These are phyloP conservation scores for Parachaetomium inaequale DNA, from an alignment of 495 filamentous ascomycete species.

Conservation along the genomic window DNA sequence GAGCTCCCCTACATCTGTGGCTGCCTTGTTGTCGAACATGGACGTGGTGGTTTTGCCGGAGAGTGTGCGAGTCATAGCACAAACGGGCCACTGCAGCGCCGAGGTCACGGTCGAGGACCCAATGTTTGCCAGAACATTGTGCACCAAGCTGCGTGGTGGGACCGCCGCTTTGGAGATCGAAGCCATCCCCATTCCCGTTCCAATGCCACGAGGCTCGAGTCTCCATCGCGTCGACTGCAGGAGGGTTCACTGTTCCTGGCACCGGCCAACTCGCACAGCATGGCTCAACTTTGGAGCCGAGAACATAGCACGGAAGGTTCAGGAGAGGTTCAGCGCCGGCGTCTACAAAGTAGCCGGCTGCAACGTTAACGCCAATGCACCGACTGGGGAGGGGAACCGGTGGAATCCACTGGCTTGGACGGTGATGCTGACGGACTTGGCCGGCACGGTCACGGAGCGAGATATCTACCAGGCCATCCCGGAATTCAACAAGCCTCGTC, in stretches of 20 bases:
- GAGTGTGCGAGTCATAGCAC: constrained; percentile 12
- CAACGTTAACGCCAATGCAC: constrained; percentile 9
- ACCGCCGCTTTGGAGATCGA: not conserved
- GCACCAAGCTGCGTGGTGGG: not conserved
- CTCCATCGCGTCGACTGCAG: constrained; percentile 29
- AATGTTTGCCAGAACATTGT: constrained; percentile 19
- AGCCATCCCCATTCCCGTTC: constrained; percentile 14
- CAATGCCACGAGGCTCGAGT: constrained; percentile 21
- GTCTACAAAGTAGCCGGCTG: constrained; percentile 18
- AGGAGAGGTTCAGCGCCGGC: constrained; percentile 18
- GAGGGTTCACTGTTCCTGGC: constrained; percentile 35
- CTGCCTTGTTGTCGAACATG: constrained; percentile 13
- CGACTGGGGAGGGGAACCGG: not conserved
- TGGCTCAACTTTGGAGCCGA: constrained; percentile 30
- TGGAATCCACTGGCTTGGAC: constrained; percentile 19
- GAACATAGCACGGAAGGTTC: constrained; percentile 20
- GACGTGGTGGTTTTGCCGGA: constrained; percentile 8
- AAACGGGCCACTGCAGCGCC: constrained; percentile 9
- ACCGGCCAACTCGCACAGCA: constrained; percentile 24
- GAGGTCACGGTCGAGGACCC: constrained; percentile 29
- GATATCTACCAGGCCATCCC: constrained; percentile 24
- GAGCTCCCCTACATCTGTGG: constrained; percentile 20
- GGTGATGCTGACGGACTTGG: constrained; percentile 28
- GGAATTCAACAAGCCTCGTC: constrained; percentile 1
- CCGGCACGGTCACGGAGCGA: constrained; percentile 13